These are phyloP conservation scores for Scheffersomyces illinoinensis DNA, from an alignment of 1,139 yeast genomes.

Conservation along the genomic window DNA sequence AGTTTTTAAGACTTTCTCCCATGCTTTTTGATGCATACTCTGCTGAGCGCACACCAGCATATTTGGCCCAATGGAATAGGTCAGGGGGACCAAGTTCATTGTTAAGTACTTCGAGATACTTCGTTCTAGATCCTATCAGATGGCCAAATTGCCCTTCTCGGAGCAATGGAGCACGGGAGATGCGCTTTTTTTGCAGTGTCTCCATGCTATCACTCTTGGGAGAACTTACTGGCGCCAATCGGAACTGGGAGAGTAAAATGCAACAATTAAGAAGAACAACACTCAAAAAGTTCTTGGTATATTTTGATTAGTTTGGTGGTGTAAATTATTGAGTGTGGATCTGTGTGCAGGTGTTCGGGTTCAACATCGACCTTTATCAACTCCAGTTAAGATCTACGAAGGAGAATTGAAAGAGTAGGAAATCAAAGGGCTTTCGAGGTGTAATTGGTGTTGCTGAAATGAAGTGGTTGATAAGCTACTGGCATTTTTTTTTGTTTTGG, in stretches of 20 bases:
- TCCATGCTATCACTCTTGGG: background rate
- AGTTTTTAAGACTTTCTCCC: conserved; percentile 6
- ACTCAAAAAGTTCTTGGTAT: background rate
- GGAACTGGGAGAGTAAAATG: background rate
- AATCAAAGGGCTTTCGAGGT: background rate
- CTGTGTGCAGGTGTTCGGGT: background rate
- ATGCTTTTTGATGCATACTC: conserved; percentile 29
- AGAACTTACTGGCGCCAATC: background rate
- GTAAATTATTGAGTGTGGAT: background rate
- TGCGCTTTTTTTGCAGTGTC: background rate
- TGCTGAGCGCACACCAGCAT: conserved; percentile 33
- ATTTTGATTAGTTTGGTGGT: background rate
- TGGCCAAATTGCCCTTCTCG: conserved; percentile 33
- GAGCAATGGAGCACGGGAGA: conserved; percentile 7
- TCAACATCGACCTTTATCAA: background rate
- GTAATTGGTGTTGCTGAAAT: too few relatives aligned
- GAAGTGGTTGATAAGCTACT: too few relatives aligned
- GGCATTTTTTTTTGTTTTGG: too few relatives aligned
- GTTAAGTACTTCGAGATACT: conserved; percentile 15
- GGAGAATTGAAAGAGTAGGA: background rate
- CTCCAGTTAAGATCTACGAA: background rate
- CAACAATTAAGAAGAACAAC: background rate
- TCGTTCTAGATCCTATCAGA: conserved; percentile 24
- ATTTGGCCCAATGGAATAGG: conserved; percentile 41
- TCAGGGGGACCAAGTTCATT: conserved; percentile 37